Evolutionary conservation across 2,329 filamentous ascomycete genomes (phyloP), one percentile per base, ranked within the genome.

Genomic region (Sarocladiaceae sp.): DNA sequence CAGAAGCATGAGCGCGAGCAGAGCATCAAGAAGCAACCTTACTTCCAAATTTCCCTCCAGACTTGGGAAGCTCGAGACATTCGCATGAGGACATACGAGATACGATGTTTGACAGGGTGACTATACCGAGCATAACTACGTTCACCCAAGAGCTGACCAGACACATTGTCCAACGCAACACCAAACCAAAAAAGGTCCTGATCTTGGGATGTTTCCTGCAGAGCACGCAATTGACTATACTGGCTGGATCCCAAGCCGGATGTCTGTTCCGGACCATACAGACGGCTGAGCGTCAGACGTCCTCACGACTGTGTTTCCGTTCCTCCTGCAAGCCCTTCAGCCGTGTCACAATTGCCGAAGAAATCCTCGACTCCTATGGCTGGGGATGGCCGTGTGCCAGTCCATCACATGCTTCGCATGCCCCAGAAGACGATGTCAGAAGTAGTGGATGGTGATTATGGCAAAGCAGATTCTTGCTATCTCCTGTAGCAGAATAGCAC

Each of bases 321-420:
- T 60, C 1, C 43, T 63, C 6, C 59, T 60, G 0, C 26, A 56
- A 6, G 51, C 58, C 4, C 61, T 62, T 37, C 58, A 60, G 46
- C 3, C 55, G 50, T 59, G 56, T 2, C 58, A 51, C 39, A 70
- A 46, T n/a, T 69, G 46, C 45, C 64, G 64, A n/a, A 13, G 12
- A 21, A 26, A 12, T 1, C 26, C 13, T 9, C 26, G 13, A 29
- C 13, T 9, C 26, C 26, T 13, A 13, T 13, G 26, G 13, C 7
- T 13, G 9, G 7, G 26, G 13, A 29, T 13, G 26, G 26, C 13
- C 9, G 9, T 29, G 9, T 13, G 26, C 9, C 9, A 13, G 9
- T 9, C 7, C 13, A 7, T 29, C 13, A 7, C 7, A 29, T 29
- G 9, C 13, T 13, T 29, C 9, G 26, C 9, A 29, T 29, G 26